Evolutionary conservation across 2,329 filamentous ascomycete genomes (phyloP).

Genomic region (Verticillium klebahnii): DNA sequence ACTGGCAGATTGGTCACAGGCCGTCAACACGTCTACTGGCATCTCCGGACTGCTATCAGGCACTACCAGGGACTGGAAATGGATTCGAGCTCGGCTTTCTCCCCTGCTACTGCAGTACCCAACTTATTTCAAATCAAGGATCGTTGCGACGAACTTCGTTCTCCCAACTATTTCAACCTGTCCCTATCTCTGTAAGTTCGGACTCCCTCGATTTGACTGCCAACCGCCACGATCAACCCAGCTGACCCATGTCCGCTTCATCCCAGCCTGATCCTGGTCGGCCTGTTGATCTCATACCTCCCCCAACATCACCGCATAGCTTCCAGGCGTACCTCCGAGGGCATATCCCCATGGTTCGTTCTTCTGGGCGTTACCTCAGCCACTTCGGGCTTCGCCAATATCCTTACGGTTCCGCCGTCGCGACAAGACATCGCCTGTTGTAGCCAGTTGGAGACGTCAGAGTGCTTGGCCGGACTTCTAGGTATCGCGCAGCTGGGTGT

Average conservation of each 20-base stretch:
- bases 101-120: not conserved
- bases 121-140: conserved; percentile 17
- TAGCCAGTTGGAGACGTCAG: conserved; percentile 70
- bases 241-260: conserved; percentile 13
- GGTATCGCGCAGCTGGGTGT: conserved; percentile 88
- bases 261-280: conserved; percentile 68
- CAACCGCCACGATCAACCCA: not conserved
- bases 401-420: conserved; percentile 80
- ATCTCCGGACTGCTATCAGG: not conserved
- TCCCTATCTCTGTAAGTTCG: conserved; percentile 48
- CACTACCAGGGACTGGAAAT: not conserved
- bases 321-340: conserved; percentile 77
- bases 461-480: conserved; percentile 80
- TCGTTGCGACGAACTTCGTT: conserved; percentile 47
- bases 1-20: not conserved
- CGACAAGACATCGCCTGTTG: conserved; percentile 83
- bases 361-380: conserved; percentile 89
- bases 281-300: conserved; percentile 87
- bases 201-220: not conserved
- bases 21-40: not conserved
- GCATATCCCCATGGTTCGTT: conserved; percentile 93
- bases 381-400: conserved; percentile 87
- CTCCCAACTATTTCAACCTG: conserved; percentile 50
- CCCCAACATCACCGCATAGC: conserved; percentile 95
- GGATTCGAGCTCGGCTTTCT: not conserved